Base-by-base conservation (phyloP, 2,329 filamentous ascomycete species). In the Gaeumannomyces tritici region DNA sequence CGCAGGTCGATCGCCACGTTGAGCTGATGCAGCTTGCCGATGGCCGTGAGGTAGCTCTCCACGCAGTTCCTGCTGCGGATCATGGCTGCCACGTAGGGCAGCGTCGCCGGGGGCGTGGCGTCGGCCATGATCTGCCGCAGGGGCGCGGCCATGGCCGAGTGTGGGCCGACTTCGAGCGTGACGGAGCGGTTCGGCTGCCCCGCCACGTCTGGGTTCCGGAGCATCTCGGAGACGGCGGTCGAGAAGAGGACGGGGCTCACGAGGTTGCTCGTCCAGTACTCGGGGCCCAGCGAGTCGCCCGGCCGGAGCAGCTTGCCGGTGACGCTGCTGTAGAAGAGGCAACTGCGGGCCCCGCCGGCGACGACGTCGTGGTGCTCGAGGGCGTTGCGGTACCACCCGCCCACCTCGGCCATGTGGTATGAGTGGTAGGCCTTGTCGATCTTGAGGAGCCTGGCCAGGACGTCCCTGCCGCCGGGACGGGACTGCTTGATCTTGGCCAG, bases 161-260 rank as follows among this genome's bases (percentile, higher is more conserved):
- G 67, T 4, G 78, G 79, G 24, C 78, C 75, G n/a, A n/a, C n/a
- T n/a, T n/a, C n/a, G 42, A 80, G 63, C 63, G 80, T 78, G 15
- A 80, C 57, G 35, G 80, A 67, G 42, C n/a, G 42, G 4, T 6
- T 4, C 15, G 42, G 18, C 61, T 27, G 31, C 13, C 21, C 59
- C 9, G 12, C 13, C 5, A 15, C 21, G n/a, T n/a, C n/a, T n/a
- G n/a, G n/a, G n/a, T n/a, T n/a, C n/a, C n/a, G n/a, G 57, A 54
- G 58, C 24, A 47, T 55, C 55, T 62, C 63, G 26, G 18, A 18
- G 18, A 71, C 63, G 0, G 73, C 74, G 26, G 70, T 63, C 1
- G 67, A 60, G 51, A 76, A 76, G 31, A 64, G 65, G 0, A 77
- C 75, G 0, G 73, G 72, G 0, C 67, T 70, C 4, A 71, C 64